A percentile compares a stretch with the other conserved stretches of the same genome.
Conservation (phyloP, 495 filamentous ascomycete species). For the Aspergillus carlsbadensis region DNA sequence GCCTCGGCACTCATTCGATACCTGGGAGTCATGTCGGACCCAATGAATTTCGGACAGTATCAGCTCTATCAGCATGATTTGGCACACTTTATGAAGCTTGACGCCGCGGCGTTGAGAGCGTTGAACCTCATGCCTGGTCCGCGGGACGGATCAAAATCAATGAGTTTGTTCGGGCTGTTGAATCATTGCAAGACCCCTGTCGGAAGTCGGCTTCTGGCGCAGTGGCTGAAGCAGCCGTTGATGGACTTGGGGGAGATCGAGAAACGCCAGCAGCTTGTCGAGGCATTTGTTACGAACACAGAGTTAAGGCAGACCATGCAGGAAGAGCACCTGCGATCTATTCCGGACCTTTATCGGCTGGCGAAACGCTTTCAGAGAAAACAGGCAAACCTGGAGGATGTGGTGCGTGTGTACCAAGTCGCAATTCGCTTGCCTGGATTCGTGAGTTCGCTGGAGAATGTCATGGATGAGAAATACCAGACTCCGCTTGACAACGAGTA, state of each 20-base stretch:
- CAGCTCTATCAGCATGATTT: conserved; percentile 97
- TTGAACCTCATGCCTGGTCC: conserved; percentile 97
- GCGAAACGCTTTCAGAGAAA: conserved; percentile 93
- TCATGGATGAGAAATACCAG: conserved; percentile 94
- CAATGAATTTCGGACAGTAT: conserved; percentile 94
- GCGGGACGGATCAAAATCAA: conserved; percentile 92
- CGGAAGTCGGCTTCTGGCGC: conserved; percentile 83
- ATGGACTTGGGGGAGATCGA: conserved; percentile 92
- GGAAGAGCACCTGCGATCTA: conserved; percentile 90
- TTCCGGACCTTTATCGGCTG: conserved; percentile 91
- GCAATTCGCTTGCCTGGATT: conserved; percentile 89
- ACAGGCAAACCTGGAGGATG: conserved; percentile 89
- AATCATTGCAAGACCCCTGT: conserved; percentile 98
- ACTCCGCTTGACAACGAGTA: conserved; percentile 86
- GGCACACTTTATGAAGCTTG: conserved; percentile 97
- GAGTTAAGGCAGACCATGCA: conserved; percentile 96
- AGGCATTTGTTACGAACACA: conserved; percentile 91
- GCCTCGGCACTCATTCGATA: conserved; percentile 95
- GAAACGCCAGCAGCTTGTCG: conserved; percentile 88
- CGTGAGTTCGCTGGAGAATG: conserved; percentile 80
- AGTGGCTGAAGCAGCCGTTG: conserved; percentile 97
- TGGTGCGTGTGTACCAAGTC: conserved; percentile 92
- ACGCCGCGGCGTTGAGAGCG: conserved; percentile 89
- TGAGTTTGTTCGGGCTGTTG: conserved; percentile 90
- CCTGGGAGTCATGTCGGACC: conserved; percentile 83